Evolutionary conservation across 441 rosid genomes (phyloP).

Genomic region (Erodium texanum): DNA sequence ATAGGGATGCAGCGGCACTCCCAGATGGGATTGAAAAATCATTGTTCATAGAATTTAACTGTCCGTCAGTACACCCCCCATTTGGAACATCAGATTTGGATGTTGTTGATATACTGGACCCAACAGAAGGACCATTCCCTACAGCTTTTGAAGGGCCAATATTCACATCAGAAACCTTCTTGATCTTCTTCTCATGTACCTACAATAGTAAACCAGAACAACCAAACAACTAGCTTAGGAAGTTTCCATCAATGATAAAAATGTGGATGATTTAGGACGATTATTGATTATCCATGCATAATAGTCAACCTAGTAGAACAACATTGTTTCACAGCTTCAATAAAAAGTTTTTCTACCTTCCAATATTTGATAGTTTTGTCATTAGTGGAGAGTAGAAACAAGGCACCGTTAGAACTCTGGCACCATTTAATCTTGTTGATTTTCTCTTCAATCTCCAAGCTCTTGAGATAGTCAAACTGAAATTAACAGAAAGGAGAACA

Average conservation of each 20-base stretch:
- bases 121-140: conserved; percentile 58
- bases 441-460: conserved; percentile 98
- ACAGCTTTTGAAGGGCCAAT: conserved; percentile 52
- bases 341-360: conserved; percentile 11
- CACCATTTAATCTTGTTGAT: conserved; percentile 98
- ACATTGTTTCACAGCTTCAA: too few species aligned
- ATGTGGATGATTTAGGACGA: neutral
- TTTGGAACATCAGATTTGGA: conserved; percentile 41
- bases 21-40: conserved; percentile 59
- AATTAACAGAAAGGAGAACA: conserved; percentile 15
- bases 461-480: conserved; percentile 96
- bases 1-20: conserved; percentile 69
- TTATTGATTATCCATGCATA: neutral
- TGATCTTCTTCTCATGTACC: conserved; percentile 96
- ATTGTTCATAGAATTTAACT: conserved; percentile 32
- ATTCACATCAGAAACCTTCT: conserved; percentile 78
- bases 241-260: neutral
- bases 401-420: conserved; percentile 71
- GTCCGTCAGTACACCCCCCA: conserved; percentile 51
- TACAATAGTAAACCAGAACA: conserved; percentile 24
- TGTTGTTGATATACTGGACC: conserved; percentile 50
- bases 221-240: conserved; percentile 5
- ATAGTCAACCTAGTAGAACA: neutral
- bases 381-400: conserved; percentile 88
- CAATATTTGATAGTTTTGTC: conserved; percentile 72